Evolutionary conservation across 1,139 yeast species (phyloP), one percentile per base, ranked within the genome.

Genomic region (Nakaseomyces sp.): DNA sequence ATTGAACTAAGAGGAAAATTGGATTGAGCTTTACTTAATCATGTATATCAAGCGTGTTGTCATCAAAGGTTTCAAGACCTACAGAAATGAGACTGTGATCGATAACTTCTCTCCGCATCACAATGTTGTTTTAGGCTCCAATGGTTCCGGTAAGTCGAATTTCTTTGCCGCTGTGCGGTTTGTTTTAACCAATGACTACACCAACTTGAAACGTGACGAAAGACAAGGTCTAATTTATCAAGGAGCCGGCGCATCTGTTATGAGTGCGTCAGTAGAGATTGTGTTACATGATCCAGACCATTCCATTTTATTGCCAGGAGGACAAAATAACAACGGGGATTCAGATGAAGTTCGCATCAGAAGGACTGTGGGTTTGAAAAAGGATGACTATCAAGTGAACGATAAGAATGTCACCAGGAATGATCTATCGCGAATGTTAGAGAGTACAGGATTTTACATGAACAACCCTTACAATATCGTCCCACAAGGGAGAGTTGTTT

Each of bases 81-180:
- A 88, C 64, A 83, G 85, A 67, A 83, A 85, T 60, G 79, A 86
- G 42, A 86, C 96, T 0, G 74, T 77, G 8, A 77, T 91, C 15
- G 94, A 85, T 40, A 72, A 75, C 24, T 69, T 91, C 43, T 82
- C 94, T 0, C 93, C 94, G 0, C 76, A 78, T 47, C 85, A 82
- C 60, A 91, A 91, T 64, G 95, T 89, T 24, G 88, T 91, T 12
- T 87, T 91, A 25, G 99, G 99, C 3, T 70, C 96, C 43, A 91
- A 91, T 64, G 99, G 99, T 13, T 84, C 96, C 6, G 99, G 99
- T 13, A 91, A 91, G 63, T 86, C 96, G 42, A 91, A 91, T 64
- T 85, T 93, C 66, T 91, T 91, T 64, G 91, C 96, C 15, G 98
- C 98, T 9, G 85, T 91, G 47, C 71, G 97, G 49, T 93, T 89